Conservation (phyloP, 2,329 filamentous ascomycete species). For the Epichloe gansuensis region DNA sequence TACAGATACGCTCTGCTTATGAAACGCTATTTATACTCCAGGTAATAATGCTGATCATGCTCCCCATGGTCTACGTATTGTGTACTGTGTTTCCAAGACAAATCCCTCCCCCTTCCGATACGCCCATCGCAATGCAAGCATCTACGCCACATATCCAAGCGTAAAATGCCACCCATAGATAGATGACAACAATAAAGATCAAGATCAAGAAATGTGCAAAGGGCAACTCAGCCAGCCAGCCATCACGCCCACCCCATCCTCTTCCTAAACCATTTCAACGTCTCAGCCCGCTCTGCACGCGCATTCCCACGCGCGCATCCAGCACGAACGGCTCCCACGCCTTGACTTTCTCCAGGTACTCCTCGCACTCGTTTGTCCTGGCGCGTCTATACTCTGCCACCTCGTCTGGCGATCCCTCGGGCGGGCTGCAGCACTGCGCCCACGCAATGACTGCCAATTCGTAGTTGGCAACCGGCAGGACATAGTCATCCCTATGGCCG, state of each 20-base stretch:
- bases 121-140: too few species aligned
- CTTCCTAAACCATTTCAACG: constrained; percentile 41
- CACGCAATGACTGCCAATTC: constrained; percentile 77
- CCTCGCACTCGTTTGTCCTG: constrained; percentile 48
- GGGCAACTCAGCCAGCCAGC: too few species aligned
- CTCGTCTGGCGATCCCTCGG: constrained; percentile 18
- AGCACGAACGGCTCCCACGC: constrained; percentile 62
- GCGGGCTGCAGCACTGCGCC: constrained; percentile 46
- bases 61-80: too few species aligned
- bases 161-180: too few species aligned
- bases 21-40: too few species aligned
- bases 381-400: constrained; percentile 27
- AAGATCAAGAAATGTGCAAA: too few species aligned
- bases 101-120: too few species aligned
- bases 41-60: too few species aligned
- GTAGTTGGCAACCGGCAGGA: constrained; percentile 65
- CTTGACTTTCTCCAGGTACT: constrained; percentile 53
- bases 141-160: too few species aligned
- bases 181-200: too few species aligned
- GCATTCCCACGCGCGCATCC: constrained; percentile 63
- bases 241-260: constrained; percentile 25
- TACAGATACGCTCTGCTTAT: too few species aligned
- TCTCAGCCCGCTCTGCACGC: constrained; percentile 57
- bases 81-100: too few species aligned
- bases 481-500: constrained; percentile 54